phyloP scores from a whole-genome alignment of 352 stramenopile genomes.

The Thalassiosira hispida region DNA sequence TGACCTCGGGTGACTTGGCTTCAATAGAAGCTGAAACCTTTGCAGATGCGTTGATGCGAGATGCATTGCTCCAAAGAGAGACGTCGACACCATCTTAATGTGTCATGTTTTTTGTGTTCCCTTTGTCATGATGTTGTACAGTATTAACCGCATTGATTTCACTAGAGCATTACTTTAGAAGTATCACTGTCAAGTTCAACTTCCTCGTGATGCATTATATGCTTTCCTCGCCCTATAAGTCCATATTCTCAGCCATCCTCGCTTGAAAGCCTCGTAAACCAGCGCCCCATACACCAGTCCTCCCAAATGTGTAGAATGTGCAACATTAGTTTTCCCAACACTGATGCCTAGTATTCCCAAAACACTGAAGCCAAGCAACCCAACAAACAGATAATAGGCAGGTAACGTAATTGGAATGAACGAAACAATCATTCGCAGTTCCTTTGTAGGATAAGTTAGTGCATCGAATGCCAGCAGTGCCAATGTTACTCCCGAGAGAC shows the following conservation, averaged over 20 bases:
- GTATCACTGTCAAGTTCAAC: slow-evolving; percentile 7
- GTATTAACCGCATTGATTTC: too few species aligned
- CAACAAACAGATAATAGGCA: slow-evolving; percentile 57
- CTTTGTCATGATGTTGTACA: background rate
- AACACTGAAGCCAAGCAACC: slow-evolving; percentile 51
- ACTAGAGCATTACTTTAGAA: too few species aligned
- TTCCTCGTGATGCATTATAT: slow-evolving; percentile 10
- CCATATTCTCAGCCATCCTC: slow-evolving; percentile 39
- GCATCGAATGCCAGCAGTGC: slow-evolving; percentile 60
- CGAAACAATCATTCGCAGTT: slow-evolving; percentile 55
- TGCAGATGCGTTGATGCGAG: slow-evolving; percentile 77
- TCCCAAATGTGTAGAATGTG: slow-evolving; percentile 74
- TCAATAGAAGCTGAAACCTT: slow-evolving; percentile 71
- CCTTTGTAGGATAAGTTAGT: slow-evolving; percentile 50
- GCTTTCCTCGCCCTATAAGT: slow-evolving; percentile 32
- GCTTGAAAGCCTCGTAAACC: slow-evolving; percentile 51
- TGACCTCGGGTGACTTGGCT: slow-evolving; percentile 83
- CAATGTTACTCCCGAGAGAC: slow-evolving; percentile 68
- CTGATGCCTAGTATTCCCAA: slow-evolving; percentile 46
- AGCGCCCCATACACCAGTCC: slow-evolving; percentile 66
- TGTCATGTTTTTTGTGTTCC: background rate
- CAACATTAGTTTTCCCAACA: slow-evolving; percentile 39
- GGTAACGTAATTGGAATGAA: slow-evolving; percentile 70
- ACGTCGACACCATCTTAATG: slow-evolving; percentile 7
- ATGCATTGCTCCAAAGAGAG: slow-evolving; percentile 55